Base-by-base conservation (phyloP, 2,329 filamentous ascomycete genomes). In the Sarocladium oryzae region DNA sequence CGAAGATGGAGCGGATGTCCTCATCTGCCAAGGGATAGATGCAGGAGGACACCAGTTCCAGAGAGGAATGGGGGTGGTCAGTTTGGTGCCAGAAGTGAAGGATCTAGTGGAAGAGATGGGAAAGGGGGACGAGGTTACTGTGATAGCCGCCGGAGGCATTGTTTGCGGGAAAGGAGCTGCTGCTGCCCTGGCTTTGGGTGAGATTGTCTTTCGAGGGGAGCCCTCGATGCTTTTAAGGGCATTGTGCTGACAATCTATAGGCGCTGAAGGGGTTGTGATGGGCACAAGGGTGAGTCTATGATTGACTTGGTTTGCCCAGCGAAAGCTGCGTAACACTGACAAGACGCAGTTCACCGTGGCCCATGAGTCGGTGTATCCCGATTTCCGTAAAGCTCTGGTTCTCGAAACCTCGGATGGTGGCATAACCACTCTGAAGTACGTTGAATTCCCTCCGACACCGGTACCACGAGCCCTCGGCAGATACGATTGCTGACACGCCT, bases 11-110 rank as follows among this genome's bases (percentile, higher is more conserved):
- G 66, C 78, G 1, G 80, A 86, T 57, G 79, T 78, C 24, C 58
- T 86, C 2, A 78, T 86, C 6, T 72, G 79, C 4, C 83, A 86
- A 63, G 82, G 83, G 2, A 70, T 73, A 5, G 83, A 86, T 63
- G 82, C 82, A 1, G 82, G 82, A 7, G 83, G 83, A 0, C 82
- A 86, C 59, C 81, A 83, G 55, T 76, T 79, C 40, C 69, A 70
- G 1, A 64, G 67, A 20, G 79, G 77, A 3, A 74, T 76, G 2
- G 73, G 81, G 5, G 65, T 85, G 2, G 63, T 84, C 3, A 69
- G 73, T 2, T 63, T 86, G 3, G 62, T 86, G 33, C 80, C 80
- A 0, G 82, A 85, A 64, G 71, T 82, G 8, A 65, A 63, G 45
- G 72, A 74, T 52, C 68, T 76, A 51, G 55, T 84, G 15, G 61